phyloP scores from a whole-genome alignment of 2,329 filamentous ascomycete species.

The Hymenotorrendiella dingleyae region DNA sequence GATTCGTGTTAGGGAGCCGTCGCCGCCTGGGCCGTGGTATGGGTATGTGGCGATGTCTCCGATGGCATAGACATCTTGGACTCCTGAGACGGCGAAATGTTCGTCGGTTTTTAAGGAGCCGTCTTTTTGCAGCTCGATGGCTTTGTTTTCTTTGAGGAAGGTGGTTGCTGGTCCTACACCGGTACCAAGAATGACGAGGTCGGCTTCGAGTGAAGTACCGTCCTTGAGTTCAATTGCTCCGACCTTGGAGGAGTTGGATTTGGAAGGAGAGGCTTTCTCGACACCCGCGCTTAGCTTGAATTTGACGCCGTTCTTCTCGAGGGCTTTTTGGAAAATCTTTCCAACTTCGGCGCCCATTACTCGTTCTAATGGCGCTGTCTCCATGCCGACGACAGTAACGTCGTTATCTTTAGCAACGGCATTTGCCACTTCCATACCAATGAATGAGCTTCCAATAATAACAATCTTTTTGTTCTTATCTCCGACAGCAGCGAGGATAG shows the following conservation, averaged over 20 bases:
- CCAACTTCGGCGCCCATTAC: conserved; percentile 81
- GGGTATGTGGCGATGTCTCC: conserved; percentile 95
- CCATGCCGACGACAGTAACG: conserved; percentile 85
- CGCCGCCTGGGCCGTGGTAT: conserved; percentile 82
- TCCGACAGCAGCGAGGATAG: conserved; percentile 73
- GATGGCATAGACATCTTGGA: conserved; percentile 83
- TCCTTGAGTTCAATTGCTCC: conserved; percentile 80
- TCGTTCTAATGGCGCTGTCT: conserved; percentile 75
- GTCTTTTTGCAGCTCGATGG: conserved; percentile 68
- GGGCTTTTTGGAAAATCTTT: conserved; percentile 66
- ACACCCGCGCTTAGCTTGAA: conserved; percentile 80
- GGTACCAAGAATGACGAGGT: conserved; percentile 86
- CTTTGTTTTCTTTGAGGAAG: conserved; percentile 68
- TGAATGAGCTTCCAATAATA: conserved; percentile 88
- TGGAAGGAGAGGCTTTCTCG: conserved; percentile 72
- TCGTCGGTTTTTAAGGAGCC: conserved; percentile 81
- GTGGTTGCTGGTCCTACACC: conserved; percentile 83
- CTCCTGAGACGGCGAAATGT: conserved; percentile 66
- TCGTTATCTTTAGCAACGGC: conserved; percentile 73
- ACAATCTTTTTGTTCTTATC: conserved; percentile 87
- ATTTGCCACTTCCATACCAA: conserved; percentile 95
- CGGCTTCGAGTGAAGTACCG: conserved; percentile 75
- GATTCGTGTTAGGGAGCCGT: conserved; percentile 70
- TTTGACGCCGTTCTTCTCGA: conserved; percentile 83
- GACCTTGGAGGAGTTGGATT: conserved; percentile 62